Conservation (phyloP, 169 alveolate species). For the Plasmodium cynomolgi region DNA sequence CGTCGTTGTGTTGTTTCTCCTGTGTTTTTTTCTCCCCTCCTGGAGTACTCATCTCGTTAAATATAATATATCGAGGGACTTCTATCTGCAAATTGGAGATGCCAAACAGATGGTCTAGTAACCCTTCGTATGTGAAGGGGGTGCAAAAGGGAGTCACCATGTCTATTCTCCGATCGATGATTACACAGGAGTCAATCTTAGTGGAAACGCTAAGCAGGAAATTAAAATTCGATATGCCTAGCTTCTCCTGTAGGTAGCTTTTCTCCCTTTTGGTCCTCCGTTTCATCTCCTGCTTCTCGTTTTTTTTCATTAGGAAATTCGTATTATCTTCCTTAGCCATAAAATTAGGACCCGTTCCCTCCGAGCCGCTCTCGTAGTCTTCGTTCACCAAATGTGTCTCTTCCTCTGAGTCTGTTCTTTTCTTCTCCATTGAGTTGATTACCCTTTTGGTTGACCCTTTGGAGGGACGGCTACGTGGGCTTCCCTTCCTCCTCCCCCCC, state of each 20-base stretch:
- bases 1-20: background rate
- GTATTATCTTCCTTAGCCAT: conserved; percentile 38
- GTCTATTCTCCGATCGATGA: conserved; percentile 85
- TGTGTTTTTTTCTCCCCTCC: background rate
- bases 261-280: conserved; percentile 28
- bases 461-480: background rate
- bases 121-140: conserved; percentile 88
- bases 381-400: background rate
- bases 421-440: background rate
- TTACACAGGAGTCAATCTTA: conserved; percentile 67
- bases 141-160: conserved; percentile 86
- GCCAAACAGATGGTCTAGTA: conserved; percentile 82
- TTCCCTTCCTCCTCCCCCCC: background rate
- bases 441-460: background rate
- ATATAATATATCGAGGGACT: conserved; percentile 77
- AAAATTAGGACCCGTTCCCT: background rate
- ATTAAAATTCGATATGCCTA: conserved; percentile 25
- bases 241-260: conserved; percentile 40
- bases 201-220: conserved; percentile 25
- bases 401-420: background rate
- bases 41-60: conserved; percentile 23
- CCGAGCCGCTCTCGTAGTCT: background rate
- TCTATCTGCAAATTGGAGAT: conserved; percentile 82
- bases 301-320: conserved; percentile 37
- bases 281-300: conserved; percentile 28